Base-by-base conservation (phyloP, 306 rosid species). In the Castanea sativa region DNA sequence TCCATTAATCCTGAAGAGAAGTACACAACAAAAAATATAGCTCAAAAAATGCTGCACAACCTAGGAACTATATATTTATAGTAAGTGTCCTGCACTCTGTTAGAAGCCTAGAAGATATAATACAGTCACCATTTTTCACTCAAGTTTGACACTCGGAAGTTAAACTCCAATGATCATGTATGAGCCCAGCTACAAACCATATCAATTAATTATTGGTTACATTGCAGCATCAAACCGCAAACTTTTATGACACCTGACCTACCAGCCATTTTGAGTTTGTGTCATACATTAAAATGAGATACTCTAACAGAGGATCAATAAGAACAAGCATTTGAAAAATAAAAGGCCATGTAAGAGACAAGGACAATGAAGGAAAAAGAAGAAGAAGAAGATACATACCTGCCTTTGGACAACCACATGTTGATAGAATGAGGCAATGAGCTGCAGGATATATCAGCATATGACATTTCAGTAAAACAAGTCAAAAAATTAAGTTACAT, bases 401-500 rank as follows among this genome's bases (percentile, higher is more conserved):
- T 88, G 89, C 86, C 98, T 91, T 86, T 93, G 98, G 89, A 95
- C 99, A 84, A 95, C 98, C 86, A 91, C 86, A 30, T 95, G 98
- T 79, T 95, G 99, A 86, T 90, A 95, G 87, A 95, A 95, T 58
- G 99, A 95, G 79, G 99, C 97, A 74, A 86, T 77, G 88, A 95
- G 90, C 99, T 95, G 97, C 92, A 87, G 57, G 82, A 73, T 56
- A 55, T 85, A 74, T 78, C 71, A 71, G 68, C 32, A 33, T 18
- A 67, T 30, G 35, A 87, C 74, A 79, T 23, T 63, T 83, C 78
- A 85, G 83, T 71, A 52, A 76, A 74, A 76, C 32, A 60, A 41
- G 71, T 43, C 51, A 55, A 77, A 6, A 74, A 79, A 38, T 74
- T 67, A 77, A 21, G 70, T 18, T 71, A 45, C 52, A 38, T 52